phyloP scores from a whole-genome alignment of 371 early-diverging fungal genomes.

The Dinochytrium kinnereticum region DNA sequence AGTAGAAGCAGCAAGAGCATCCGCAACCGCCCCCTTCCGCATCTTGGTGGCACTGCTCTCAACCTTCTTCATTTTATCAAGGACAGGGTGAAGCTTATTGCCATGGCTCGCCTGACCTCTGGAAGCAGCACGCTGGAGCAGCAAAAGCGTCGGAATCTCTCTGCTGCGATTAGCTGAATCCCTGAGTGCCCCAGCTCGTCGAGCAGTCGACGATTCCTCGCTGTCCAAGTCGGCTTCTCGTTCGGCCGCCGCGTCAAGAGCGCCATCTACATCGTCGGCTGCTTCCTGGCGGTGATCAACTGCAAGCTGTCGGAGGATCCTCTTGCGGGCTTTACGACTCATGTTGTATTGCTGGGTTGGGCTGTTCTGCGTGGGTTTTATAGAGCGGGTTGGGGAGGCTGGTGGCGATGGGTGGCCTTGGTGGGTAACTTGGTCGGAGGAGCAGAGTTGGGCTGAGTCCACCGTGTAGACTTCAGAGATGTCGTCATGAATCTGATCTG shows the following conservation, averaged over 20 bases:
- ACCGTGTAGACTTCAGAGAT: constrained; percentile 1
- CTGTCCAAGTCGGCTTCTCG: not conserved
- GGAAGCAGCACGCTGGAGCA: constrained; percentile 7
- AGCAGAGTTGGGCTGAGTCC: too few species aligned
- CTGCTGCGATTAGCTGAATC: not conserved
- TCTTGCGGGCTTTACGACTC: not conserved
- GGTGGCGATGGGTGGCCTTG: not conserved
- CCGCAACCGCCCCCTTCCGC: not conserved
- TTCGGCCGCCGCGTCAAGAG: not conserved
- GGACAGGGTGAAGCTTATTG: not conserved
- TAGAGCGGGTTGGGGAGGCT: not conserved
- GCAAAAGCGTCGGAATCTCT: constrained; percentile 6
- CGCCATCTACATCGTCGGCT: not conserved
- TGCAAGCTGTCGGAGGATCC: constrained; percentile 11
- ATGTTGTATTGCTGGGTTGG: not conserved
- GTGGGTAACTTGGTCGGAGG: not conserved
- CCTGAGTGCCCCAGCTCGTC: not conserved
- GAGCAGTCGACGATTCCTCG: not conserved
- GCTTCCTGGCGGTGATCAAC: not conserved
- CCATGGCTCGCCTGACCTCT: not conserved
- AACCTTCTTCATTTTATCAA: not conserved
- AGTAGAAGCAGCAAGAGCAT: not conserved
- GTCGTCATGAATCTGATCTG: not conserved
- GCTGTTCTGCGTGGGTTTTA: not conserved
- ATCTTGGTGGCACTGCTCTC: not conserved